These are phyloP conservation scores for Magnolia kwangsiensis DNA, from an alignment of 164 flowering plant species.

Conservation along the genomic window DNA sequence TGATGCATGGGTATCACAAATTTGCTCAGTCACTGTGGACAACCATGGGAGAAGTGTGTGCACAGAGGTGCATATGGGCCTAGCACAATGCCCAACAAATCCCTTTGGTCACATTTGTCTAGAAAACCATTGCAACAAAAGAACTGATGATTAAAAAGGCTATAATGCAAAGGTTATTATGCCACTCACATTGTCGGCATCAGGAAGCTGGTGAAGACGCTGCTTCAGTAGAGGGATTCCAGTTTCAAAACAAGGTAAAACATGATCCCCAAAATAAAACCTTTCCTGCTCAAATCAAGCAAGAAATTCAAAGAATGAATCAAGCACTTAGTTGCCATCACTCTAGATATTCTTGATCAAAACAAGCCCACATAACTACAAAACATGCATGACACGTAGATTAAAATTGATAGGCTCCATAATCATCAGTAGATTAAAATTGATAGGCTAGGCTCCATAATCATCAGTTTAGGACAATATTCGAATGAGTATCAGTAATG, in stretches of 20 bases:
- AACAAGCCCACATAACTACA: too few relatives aligned
- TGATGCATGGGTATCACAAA: too few relatives aligned
- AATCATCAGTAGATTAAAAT: too few relatives aligned
- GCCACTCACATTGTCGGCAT: constrained; percentile 62
- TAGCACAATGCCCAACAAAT: neutral
- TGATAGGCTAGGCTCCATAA: too few relatives aligned
- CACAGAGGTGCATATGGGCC: neutral
- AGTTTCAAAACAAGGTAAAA: constrained; percentile 88
- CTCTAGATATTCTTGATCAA: too few relatives aligned
- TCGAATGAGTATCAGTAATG: too few relatives aligned
- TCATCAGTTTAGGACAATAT: too few relatives aligned
- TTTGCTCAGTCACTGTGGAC: too few relatives aligned
- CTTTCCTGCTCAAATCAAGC: constrained; percentile 56
- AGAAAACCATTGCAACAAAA: neutral
- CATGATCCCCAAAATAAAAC: constrained; percentile 88
- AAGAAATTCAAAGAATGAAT: neutral
- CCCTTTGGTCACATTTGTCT: neutral
- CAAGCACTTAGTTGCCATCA: neutral
- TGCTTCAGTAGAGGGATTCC: constrained; percentile 88
- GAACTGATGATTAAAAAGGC: neutral
- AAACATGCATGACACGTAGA: too few relatives aligned
- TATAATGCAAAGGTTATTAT: neutral
- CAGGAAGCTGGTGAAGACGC: constrained; percentile 84
- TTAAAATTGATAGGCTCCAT: too few relatives aligned
- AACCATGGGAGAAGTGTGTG: too few relatives aligned